phyloP scores from a whole-genome alignment of 108 stramenopile genomes.

The Cylindrotheca closterium region DNA sequence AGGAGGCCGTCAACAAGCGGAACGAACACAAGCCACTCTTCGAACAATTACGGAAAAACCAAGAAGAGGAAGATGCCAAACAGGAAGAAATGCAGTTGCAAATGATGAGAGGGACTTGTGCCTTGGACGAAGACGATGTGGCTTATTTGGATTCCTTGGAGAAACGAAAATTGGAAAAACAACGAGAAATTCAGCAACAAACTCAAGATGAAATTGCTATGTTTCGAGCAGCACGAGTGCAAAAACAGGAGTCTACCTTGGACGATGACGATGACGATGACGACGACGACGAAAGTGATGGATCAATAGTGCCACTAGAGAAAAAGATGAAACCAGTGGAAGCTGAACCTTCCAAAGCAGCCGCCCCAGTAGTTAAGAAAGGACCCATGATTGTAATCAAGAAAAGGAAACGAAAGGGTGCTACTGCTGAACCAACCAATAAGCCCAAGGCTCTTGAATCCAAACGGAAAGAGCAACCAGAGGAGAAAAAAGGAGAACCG shows the following conservation, averaged over 20 bases:
- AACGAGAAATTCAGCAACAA: slow-evolving; percentile 36
- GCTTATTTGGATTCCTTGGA: slow-evolving; percentile 76
- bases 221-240: slow-evolving; percentile 70
- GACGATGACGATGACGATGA: slow-evolving; percentile 13
- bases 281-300: slow-evolving; percentile 6
- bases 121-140: slow-evolving; percentile 81
- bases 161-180: slow-evolving; percentile 42
- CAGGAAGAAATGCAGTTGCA: slow-evolving; percentile 61
- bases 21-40: slow-evolving; percentile 69
- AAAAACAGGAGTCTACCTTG: slow-evolving; percentile 27
- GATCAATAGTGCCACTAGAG: background rate
- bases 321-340: background rate
- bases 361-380: background rate
- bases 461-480: slow-evolving; percentile 2
- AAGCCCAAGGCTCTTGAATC: background rate
- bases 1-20: slow-evolving; percentile 44
- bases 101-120: slow-evolving; percentile 64
- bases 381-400: slow-evolving; percentile 30
- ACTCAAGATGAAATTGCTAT: slow-evolving; percentile 63
- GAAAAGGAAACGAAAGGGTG: slow-evolving; percentile 26
- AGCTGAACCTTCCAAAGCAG: background rate
- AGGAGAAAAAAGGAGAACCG: slow-evolving; percentile 19
- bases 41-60: slow-evolving; percentile 83
- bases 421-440: slow-evolving; percentile 1
- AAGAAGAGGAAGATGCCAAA: slow-evolving; percentile 68